These are phyloP conservation scores for Neurospora africana DNA, from an alignment of 495 filamentous ascomycete species.

Conservation along the genomic window DNA sequence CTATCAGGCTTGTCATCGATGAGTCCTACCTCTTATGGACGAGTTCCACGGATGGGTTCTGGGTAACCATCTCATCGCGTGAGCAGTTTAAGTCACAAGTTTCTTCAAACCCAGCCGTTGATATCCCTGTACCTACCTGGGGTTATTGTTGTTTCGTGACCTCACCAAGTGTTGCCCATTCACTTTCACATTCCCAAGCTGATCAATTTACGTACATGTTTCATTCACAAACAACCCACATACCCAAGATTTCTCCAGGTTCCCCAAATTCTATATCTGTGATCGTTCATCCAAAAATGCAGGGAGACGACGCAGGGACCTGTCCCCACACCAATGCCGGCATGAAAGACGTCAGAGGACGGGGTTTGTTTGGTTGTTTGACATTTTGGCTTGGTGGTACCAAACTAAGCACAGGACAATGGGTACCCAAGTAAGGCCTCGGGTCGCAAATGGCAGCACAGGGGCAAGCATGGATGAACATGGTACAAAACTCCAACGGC, in stretches of 20 bases:
- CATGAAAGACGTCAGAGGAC: neutral
- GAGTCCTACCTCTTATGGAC: neutral
- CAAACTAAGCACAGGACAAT: neutral
- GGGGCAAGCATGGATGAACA: neutral
- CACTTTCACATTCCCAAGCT: neutral
- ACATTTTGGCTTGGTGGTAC: neutral
- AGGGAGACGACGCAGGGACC: neutral
- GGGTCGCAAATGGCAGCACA: neutral
- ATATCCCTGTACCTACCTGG: neutral
- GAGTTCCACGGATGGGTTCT: neutral
- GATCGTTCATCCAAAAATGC: neutral
- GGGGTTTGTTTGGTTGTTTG: neutral
- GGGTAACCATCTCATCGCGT: neutral
- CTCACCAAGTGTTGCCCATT: neutral
- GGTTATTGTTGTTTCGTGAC: neutral
- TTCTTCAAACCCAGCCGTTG: neutral
- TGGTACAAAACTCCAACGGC: neutral
- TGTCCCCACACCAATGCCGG: neutral
- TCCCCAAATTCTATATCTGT: neutral
- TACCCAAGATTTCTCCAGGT: neutral
- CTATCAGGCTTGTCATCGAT: neutral
- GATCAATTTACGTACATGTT: neutral
- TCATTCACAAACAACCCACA: neutral
- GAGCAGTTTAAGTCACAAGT: neutral
- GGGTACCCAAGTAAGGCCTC: neutral